phyloP scores from a whole-genome alignment of 345 rosid genomes.

The Eucalyptus melliodora region DNA sequence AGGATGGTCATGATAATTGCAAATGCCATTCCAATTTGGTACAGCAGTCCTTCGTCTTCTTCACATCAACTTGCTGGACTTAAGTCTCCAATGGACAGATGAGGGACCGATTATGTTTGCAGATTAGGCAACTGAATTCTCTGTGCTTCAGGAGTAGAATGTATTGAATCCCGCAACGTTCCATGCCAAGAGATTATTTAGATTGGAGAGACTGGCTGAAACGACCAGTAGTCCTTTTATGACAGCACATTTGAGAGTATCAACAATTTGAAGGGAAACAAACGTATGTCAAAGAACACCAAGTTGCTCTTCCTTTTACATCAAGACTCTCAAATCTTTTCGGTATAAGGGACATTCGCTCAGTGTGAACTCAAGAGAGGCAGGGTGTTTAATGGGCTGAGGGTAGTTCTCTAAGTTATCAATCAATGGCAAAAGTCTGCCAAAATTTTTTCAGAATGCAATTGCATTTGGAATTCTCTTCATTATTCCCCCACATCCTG shows the following conservation, averaged over 20 bases:
- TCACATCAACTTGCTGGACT: background rate
- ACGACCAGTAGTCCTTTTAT: background rate
- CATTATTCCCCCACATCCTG: background rate
- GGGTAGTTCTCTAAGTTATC: background rate
- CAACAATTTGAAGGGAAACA: background rate
- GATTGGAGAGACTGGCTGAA: background rate
- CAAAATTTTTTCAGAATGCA: background rate
- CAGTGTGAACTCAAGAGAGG: background rate
- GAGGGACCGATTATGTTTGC: background rate
- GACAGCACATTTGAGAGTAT: background rate
- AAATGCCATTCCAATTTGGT: background rate
- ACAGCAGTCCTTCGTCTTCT: background rate
- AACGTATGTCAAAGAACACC: background rate
- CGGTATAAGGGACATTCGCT: background rate
- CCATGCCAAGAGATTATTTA: background rate
- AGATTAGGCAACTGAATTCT: background rate
- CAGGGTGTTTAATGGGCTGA: background rate
- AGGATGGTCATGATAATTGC: background rate
- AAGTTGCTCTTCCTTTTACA: background rate
- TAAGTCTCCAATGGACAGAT: background rate
- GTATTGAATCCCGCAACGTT: background rate
- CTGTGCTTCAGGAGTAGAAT: background rate
- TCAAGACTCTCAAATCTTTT: background rate
- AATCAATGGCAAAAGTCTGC: background rate
- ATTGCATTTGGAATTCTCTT: background rate